Evolutionary conservation across 2,329 filamentous ascomycete genomes (phyloP).

Genomic region (Trichoderma sp.): DNA sequence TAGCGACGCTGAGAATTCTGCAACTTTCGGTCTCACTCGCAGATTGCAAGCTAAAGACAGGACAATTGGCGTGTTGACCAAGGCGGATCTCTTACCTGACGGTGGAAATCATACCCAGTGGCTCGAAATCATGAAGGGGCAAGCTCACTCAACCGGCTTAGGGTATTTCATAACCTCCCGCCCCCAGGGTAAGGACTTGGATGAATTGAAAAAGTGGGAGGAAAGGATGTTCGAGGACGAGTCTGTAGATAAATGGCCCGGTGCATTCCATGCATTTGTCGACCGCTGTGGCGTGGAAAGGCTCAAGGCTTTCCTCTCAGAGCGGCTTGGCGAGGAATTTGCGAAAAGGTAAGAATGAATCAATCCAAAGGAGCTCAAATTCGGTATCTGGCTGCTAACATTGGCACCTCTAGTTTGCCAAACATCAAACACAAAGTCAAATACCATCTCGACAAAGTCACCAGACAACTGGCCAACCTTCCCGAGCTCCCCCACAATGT

Average conservation of each 20-base stretch:
- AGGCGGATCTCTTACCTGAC: slow-evolving; percentile 68
- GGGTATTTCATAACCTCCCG: slow-evolving; percentile 78
- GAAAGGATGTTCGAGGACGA: slow-evolving; percentile 48
- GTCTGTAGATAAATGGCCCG: slow-evolving; percentile 45
- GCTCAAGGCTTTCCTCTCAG: slow-evolving; percentile 51
- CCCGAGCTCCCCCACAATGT: slow-evolving; percentile 69
- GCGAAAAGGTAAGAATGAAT: slow-evolving; percentile 42
- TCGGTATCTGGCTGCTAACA: neutral
- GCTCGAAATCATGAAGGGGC: slow-evolving; percentile 59
- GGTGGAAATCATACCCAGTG: slow-evolving; percentile 54
- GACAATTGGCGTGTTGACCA: slow-evolving; percentile 77
- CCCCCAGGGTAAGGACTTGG: slow-evolving; percentile 54
- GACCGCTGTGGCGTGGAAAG: slow-evolving; percentile 53
- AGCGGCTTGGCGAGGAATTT: slow-evolving; percentile 53
- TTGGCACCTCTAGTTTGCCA: slow-evolving; percentile 42
- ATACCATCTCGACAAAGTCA: slow-evolving; percentile 49
- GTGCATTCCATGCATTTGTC: slow-evolving; percentile 45
- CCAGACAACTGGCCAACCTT: slow-evolving; percentile 53
- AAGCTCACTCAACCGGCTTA: slow-evolving; percentile 63
- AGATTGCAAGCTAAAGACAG: slow-evolving; percentile 53
- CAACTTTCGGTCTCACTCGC: slow-evolving; percentile 63
- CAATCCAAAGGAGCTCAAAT: neutral
- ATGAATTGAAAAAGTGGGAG: slow-evolving; percentile 51
- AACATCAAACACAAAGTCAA: slow-evolving; percentile 53
- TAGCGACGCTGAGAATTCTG: slow-evolving; percentile 72